A percentile compares a stretch with the other conserved stretches of the same genome.
Evolutionary conservation across 2,329 filamentous ascomycete species (phyloP).

Genomic region (Myriosclerotinia curreyana): DNA sequence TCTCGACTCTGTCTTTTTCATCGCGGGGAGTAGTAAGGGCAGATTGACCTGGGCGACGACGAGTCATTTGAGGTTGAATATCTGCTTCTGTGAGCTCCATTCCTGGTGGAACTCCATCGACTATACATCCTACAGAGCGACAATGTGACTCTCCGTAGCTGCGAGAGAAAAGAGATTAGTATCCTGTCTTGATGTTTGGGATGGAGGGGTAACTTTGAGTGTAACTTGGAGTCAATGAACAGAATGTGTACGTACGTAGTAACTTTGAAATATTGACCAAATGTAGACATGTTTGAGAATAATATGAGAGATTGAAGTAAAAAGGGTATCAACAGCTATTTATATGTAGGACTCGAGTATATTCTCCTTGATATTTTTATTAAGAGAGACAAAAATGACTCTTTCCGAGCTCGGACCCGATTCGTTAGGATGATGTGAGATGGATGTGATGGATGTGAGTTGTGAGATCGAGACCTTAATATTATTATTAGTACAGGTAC

Average conservation of each 20-base stretch:
- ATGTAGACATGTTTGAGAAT: constrained; percentile 70
- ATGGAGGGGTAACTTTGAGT: constrained; percentile 11
- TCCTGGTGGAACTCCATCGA: constrained; percentile 87
- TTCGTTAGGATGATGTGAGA: constrained; percentile 15
- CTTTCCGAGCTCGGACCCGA: constrained; percentile 29
- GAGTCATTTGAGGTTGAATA: constrained; percentile 93
- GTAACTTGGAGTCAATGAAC: constrained; percentile 4
- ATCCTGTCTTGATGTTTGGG: not conserved
- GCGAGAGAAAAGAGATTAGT: constrained; percentile 14
- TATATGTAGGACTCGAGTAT: not conserved
- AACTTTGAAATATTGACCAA: constrained; percentile 77
- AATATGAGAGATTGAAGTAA: constrained; percentile 2
- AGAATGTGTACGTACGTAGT: constrained; percentile 55
- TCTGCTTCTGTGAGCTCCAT: constrained; percentile 80
- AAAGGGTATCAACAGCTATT: not conserved
- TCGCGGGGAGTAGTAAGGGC: constrained; percentile 87
- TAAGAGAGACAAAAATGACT: constrained; percentile 24
- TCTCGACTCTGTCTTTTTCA: constrained; percentile 87
- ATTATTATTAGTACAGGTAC: too few species aligned
- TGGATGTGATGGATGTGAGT: not conserved
- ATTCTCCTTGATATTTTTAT: too few species aligned
- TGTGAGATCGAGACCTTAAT: not conserved
- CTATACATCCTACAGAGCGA: constrained; percentile 88
- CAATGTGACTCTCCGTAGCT: constrained; percentile 83
- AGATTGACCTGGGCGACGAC: constrained; percentile 83